phyloP scores from a whole-genome alignment of 768 basidiomycete genomes.

The Collybia mongolica region DNA sequence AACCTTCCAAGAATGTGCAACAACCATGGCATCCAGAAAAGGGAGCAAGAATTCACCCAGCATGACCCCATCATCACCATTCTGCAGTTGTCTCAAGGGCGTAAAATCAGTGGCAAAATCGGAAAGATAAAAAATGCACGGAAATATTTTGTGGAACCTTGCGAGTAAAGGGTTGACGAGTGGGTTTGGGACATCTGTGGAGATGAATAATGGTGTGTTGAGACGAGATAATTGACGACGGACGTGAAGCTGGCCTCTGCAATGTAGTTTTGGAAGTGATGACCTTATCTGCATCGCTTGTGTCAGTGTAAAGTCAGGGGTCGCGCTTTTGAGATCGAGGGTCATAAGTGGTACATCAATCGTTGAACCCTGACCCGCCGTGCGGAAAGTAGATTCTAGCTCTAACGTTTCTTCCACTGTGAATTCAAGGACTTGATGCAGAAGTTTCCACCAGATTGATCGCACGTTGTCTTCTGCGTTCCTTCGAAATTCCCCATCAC shows the following conservation, averaged over 20 bases:
- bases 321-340: background rate
- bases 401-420: slow-evolving; percentile 30
- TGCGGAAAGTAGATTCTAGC: slow-evolving; percentile 20
- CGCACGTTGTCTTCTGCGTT: slow-evolving; percentile 41
- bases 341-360: background rate
- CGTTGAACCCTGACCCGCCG: background rate
- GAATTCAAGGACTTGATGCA: slow-evolving; percentile 46
- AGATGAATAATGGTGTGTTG: slow-evolving; percentile 63
- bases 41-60: slow-evolving; percentile 53
- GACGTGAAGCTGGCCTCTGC: slow-evolving; percentile 38
- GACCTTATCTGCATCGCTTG: background rate
- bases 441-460: slow-evolving; percentile 55
- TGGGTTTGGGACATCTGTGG: slow-evolving; percentile 55
- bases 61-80: slow-evolving; percentile 45
- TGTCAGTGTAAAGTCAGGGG: background rate
- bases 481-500: slow-evolving; percentile 60
- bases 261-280: slow-evolving; percentile 21
- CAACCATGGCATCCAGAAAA: slow-evolving; percentile 71
- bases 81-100: slow-evolving; percentile 34
- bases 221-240: slow-evolving; percentile 26
- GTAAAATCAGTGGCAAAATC: slow-evolving; percentile 41
- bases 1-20: slow-evolving; percentile 52
- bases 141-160: slow-evolving; percentile 52
- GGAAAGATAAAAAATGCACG: slow-evolving; percentile 58
- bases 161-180: slow-evolving; percentile 39